These are phyloP conservation scores for Botryotinia globosa DNA, from an alignment of 2,329 filamentous ascomycete species.

Conservation along the genomic window DNA sequence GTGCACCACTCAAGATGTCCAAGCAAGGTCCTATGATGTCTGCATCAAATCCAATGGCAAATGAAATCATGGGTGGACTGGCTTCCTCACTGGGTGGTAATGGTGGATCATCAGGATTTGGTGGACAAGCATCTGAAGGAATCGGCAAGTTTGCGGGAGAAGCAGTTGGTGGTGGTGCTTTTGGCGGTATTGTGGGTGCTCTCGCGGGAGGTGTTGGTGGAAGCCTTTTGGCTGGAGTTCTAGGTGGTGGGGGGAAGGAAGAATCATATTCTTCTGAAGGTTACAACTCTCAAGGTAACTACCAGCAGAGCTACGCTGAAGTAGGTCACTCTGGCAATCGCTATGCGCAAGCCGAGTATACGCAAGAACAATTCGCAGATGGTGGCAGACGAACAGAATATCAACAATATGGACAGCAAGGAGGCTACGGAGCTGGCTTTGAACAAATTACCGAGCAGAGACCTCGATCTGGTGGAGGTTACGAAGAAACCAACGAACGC, in stretches of 20 bases:
- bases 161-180: constrained; percentile 60
- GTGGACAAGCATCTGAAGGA: constrained; percentile 26
- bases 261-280: constrained; percentile 54
- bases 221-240: constrained; percentile 61
- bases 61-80: constrained; percentile 56
- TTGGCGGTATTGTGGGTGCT: constrained; percentile 69
- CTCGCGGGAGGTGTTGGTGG: constrained; percentile 64
- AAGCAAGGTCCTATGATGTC: constrained; percentile 56
- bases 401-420: constrained; percentile 53
- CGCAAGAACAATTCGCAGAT: constrained; percentile 55
- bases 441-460: constrained; percentile 57
- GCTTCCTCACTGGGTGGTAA: constrained; percentile 46
- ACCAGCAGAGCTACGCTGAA: constrained; percentile 59
- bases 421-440: constrained; percentile 50
- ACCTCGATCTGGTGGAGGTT: constrained; percentile 52
- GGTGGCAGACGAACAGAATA: constrained; percentile 60
- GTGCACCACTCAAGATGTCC: constrained; percentile 74
- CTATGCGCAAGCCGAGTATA: constrained; percentile 39
- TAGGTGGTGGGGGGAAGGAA: constrained; percentile 45
- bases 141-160: constrained; percentile 55
- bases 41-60: constrained; percentile 40
- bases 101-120: constrained; percentile 24
- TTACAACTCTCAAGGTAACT: constrained; percentile 58
- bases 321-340: constrained; percentile 50
- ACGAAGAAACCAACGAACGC: constrained; percentile 57